A percentile compares a stretch with the other conserved stretches of the same genome.
phyloP scores from a whole-genome alignment of 2,329 filamentous ascomycete genomes.

The Aspergillus carbonarius region DNA sequence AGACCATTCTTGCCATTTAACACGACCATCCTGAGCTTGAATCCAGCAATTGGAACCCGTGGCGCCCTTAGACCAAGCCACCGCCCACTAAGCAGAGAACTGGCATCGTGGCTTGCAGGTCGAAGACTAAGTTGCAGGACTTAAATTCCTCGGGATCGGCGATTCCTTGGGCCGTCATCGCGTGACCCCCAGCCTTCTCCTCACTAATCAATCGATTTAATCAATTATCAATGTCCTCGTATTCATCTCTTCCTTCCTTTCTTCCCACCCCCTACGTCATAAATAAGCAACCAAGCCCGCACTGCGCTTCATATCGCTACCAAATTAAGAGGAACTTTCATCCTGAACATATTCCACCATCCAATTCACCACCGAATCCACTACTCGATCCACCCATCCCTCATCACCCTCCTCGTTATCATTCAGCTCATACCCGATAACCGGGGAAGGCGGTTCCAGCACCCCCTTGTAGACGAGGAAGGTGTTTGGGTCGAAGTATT shows the following conservation, averaged over 20 bases:
- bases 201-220: no score
- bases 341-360: background rate
- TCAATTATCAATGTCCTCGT: no score
- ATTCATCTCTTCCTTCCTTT: no score
- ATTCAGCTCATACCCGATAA: slow-evolving; percentile 9
- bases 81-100: background rate
- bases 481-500: slow-evolving; percentile 23
- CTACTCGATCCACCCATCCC: background rate
- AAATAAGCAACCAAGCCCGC: background rate
- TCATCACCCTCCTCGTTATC: background rate
- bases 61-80: background rate
- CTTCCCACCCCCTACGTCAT: no score
- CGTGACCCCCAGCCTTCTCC: background rate
- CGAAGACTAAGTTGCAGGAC: background rate
- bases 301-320: no score
- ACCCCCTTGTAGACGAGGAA: slow-evolving; percentile 13
- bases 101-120: background rate
- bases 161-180: background rate
- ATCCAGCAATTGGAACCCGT: no score
- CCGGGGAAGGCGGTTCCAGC: slow-evolving; percentile 3
- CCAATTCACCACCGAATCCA: background rate
- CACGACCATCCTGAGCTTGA: no score
- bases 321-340: no score
- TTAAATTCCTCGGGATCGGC: background rate
- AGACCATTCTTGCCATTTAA: no score